phyloP scores from a whole-genome alignment of 441 rosid species.

The Oxalis stricta region DNA sequence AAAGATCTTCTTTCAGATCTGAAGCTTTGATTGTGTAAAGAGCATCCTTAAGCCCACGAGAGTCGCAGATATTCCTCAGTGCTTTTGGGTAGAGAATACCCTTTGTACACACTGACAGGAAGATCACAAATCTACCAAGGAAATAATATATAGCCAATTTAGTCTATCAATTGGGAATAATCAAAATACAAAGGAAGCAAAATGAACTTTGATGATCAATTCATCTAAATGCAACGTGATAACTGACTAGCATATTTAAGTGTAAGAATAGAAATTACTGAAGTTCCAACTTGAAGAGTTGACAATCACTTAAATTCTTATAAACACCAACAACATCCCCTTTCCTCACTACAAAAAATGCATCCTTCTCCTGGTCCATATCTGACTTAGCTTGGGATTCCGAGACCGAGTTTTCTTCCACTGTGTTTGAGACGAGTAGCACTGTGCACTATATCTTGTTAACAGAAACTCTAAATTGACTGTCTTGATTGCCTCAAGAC shows the following conservation, averaged over 20 bases:
- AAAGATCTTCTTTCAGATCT: slow-evolving; percentile 58
- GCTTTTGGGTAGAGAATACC: slow-evolving; percentile 42
- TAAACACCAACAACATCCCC: slow-evolving; percentile 76
- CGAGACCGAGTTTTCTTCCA: slow-evolving; percentile 15
- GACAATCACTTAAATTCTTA: slow-evolving; percentile 52
- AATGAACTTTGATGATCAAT: too few species aligned
- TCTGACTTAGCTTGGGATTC: slow-evolving; percentile 14
- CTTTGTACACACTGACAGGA: slow-evolving; percentile 75
- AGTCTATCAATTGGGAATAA: not conserved
- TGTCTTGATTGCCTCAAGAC: slow-evolving; percentile 13
- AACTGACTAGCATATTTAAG: not conserved
- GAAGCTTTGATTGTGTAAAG: slow-evolving; percentile 50
- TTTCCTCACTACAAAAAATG: slow-evolving; percentile 75
- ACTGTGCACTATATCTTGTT: slow-evolving; percentile 22
- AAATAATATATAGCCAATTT: slow-evolving; percentile 2
- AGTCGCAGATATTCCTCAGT: slow-evolving; percentile 44
- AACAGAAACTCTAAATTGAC: slow-evolving; percentile 16
- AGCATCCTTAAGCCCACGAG: slow-evolving; percentile 64
- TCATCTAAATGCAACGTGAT: not conserved
- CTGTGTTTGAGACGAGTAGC: slow-evolving; percentile 31
- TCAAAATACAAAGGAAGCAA: not conserved
- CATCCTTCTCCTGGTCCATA: slow-evolving; percentile 45
- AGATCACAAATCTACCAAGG: slow-evolving; percentile 50
- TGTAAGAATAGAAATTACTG: slow-evolving; percentile 27
- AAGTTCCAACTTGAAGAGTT: slow-evolving; percentile 77